phyloP scores from a whole-genome alignment of 768 basidiomycete genomes.

The Tephrocybe rancida region DNA sequence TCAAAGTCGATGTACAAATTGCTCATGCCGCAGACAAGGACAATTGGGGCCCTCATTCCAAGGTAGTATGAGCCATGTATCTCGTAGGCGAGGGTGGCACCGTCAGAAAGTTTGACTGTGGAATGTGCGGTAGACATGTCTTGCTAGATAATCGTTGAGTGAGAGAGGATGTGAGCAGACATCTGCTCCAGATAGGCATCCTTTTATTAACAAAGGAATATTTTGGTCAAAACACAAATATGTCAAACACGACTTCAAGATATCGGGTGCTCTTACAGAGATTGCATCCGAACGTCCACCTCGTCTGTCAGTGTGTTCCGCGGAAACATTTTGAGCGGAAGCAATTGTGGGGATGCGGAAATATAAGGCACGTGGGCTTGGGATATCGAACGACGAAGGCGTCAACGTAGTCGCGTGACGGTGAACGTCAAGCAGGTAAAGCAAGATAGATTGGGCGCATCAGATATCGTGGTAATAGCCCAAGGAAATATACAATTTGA shows the following conservation, averaged over 20 bases:
- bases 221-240: slow-evolving; percentile 1
- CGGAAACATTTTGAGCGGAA: not conserved
- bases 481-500: slow-evolving; percentile 1
- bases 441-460: not conserved
- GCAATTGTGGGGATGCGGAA: slow-evolving; percentile 9
- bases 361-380: slow-evolving; percentile 4
- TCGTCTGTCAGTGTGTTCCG: not conserved
- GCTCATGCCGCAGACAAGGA: slow-evolving; percentile 45
- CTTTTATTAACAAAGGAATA: slow-evolving; percentile 7
- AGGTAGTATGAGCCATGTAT: slow-evolving; percentile 41
- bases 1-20: slow-evolving; percentile 41
- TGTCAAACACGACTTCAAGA: slow-evolving; percentile 7
- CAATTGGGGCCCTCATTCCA: slow-evolving; percentile 34
- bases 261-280: slow-evolving; percentile 9
- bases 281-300: slow-evolving; percentile 14
- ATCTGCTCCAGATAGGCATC: not conserved
- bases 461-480: not conserved
- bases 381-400: not conserved
- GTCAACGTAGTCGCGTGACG: not conserved
- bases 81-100: slow-evolving; percentile 45
- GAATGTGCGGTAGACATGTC: slow-evolving; percentile 25
- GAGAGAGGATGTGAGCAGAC: not conserved
- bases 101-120: slow-evolving; percentile 36
- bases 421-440: not conserved
- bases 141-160: not conserved